phyloP scores from a whole-genome alignment of 306 rosid species.

The Phaseolus lunatus region DNA sequence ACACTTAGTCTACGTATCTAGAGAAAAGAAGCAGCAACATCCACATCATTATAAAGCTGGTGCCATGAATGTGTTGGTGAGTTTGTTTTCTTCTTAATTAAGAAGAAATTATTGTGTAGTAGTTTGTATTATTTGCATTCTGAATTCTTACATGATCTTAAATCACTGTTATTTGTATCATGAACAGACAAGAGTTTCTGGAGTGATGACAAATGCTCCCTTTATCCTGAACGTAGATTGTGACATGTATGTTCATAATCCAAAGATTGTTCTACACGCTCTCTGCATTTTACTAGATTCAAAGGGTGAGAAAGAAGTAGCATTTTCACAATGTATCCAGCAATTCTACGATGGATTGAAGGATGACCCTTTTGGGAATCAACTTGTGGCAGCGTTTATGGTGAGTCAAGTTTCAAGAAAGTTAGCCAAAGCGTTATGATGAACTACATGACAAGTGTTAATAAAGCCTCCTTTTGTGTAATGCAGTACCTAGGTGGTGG shows the following conservation, averaged over 20 bases:
- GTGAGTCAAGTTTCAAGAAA: constrained; percentile 35
- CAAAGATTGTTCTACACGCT: constrained; percentile 52
- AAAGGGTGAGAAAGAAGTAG: constrained; percentile 48
- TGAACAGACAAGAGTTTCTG: constrained; percentile 69
- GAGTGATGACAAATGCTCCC: constrained; percentile 73
- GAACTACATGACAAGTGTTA: not conserved
- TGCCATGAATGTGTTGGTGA: constrained; percentile 82
- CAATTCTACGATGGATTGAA: constrained; percentile 58
- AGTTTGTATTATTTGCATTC: too few species aligned
- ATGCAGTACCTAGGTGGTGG: constrained; percentile 50
- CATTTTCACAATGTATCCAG: constrained; percentile 64
- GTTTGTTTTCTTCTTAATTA: not conserved
- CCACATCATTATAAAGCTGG: constrained; percentile 78
- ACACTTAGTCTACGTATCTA: constrained; percentile 60
- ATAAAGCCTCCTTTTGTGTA: not conserved
- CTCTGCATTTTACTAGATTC: constrained; percentile 60
- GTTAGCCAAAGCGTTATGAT: not conserved
- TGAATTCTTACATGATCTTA: too few species aligned
- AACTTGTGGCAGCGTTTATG: constrained; percentile 16
- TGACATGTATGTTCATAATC: constrained; percentile 69
- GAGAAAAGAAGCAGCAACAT: constrained; percentile 65
- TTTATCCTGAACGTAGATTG: constrained; percentile 70
- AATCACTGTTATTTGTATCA: not conserved
- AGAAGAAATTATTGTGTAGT: not conserved
- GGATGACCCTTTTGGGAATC: constrained; percentile 77